These are phyloP conservation scores for Verticillium klebahnii DNA, from an alignment of 2,329 filamentous ascomycete genomes.

Conservation along the genomic window DNA sequence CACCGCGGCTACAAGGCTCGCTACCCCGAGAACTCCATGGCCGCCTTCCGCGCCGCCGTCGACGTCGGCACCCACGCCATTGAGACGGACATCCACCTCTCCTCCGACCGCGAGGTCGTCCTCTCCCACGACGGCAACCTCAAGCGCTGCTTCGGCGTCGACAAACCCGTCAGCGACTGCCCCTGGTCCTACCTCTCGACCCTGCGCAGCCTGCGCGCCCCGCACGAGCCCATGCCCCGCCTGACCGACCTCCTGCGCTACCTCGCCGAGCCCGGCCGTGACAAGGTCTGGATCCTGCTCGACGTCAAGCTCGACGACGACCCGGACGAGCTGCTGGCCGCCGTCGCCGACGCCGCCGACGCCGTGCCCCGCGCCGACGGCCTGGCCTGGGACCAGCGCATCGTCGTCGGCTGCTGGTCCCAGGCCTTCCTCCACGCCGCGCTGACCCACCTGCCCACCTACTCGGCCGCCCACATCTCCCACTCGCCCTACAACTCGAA, in stretches of 20 bases:
- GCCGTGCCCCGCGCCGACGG: slow-evolving; percentile 39
- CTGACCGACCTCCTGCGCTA: slow-evolving; percentile 71
- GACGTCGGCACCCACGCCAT: slow-evolving; percentile 72
- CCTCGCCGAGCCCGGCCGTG: slow-evolving; percentile 52
- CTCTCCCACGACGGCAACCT: slow-evolving; percentile 74
- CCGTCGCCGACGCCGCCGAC: slow-evolving; percentile 60
- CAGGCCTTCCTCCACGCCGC: slow-evolving; percentile 61
- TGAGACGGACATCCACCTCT: slow-evolving; percentile 84
- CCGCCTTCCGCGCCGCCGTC: slow-evolving; percentile 70
- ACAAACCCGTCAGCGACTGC: slow-evolving; percentile 68
- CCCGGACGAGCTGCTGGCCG: slow-evolving; percentile 63
- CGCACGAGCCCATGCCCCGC: slow-evolving; percentile 68
- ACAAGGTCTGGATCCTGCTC: slow-evolving; percentile 72
- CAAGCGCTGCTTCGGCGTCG: slow-evolving; percentile 76
- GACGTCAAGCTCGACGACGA: slow-evolving; percentile 85
- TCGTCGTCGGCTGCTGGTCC: slow-evolving; percentile 81
- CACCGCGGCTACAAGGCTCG: slow-evolving; percentile 75
- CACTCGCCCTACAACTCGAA: slow-evolving; percentile 63
- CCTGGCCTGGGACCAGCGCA: slow-evolving; percentile 64
- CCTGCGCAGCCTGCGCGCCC: slow-evolving; percentile 62
- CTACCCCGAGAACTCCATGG: slow-evolving; percentile 83
- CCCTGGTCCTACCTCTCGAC: slow-evolving; percentile 70
- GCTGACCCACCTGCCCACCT: slow-evolving; percentile 56
- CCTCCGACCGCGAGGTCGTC: slow-evolving; percentile 78
- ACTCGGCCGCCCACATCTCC: slow-evolving; percentile 64